Evolutionary conservation across 2,329 filamentous ascomycete genomes (phyloP), one percentile per base, ranked within the genome.

Genomic region (Exophiala dermatitidis): DNA sequence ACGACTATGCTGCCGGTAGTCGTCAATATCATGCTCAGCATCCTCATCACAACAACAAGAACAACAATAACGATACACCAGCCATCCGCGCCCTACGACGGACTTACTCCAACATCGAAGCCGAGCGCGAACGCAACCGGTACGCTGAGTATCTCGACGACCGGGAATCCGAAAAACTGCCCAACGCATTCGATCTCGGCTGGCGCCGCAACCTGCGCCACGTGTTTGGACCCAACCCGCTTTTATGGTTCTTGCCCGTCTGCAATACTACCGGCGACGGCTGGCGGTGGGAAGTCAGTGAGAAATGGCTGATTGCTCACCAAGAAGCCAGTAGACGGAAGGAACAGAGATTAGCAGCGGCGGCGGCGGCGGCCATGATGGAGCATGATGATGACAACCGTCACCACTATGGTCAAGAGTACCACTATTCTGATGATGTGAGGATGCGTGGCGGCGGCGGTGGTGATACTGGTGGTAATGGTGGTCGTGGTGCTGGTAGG

Each of bases 121-220:
- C 78, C 28, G 74, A 80, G 52, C 77, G 84, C 37, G 83, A 87
- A 57, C 74, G 78, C 9, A 77, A 84, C 43, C 78, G 86, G 58
- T 90, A 91, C 64, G 78, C 85, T 59, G 78, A 82, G 49, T 97
- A 96, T 67, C 80, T 97, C 10, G 88, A 96, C 66, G 90, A 97
- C 67, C 80, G 89, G 67, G 90, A 96, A 69, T 88, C 84, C 47
- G 82, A 87, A 62, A 89, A 87, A 66, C 79, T 98, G 29, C 93
- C 93, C 1, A 90, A 93, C 66, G 93, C 90, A 2, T 98, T 98
- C 65, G 88, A 98, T 63, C 81, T 95, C 1, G 93, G 93, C 54
- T 85, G 85, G 79, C 82, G 79, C 53, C 80, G 79, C 40, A 98
- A 98, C 67, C 69, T 97, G 3, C 66, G 72, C 1, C 88, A 95